Conservation (phyloP, 2,329 filamentous ascomycete species). For the Aspergillus clavatus region DNA sequence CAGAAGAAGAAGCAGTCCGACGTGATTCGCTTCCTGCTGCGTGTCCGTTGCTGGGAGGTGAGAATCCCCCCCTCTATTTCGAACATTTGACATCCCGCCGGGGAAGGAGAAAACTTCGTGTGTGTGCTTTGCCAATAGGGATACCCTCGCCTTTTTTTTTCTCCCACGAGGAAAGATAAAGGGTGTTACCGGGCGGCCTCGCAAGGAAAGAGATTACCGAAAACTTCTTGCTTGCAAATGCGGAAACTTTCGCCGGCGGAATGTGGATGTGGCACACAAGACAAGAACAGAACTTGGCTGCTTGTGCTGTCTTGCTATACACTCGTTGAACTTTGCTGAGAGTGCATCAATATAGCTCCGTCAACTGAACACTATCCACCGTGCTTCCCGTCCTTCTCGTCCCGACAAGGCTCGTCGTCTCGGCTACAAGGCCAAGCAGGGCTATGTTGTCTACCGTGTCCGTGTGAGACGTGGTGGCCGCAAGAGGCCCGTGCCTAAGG, state of each 20-base stretch:
- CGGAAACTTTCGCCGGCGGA: conserved; percentile 30
- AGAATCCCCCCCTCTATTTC: conserved; percentile 37
- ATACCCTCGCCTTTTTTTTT: conserved; percentile 15
- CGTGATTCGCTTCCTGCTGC: conserved; percentile 99
- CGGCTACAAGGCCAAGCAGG: conserved; percentile 99
- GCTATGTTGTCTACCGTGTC: conserved; percentile 99
- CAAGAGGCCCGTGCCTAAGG: conserved; percentile 94
- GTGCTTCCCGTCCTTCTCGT: conserved; percentile 93
- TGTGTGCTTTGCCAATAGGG: conserved; percentile 34
- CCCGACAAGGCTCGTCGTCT: conserved; percentile 99
- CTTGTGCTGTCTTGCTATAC: conserved; percentile 69
- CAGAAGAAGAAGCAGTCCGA: conserved; percentile 99
- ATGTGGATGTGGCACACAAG: conserved; percentile 44
- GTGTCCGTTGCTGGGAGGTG: conserved; percentile 99
- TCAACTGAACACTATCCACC: conserved; percentile 99
- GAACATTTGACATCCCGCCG: conserved; percentile 36
- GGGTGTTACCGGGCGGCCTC: too few species aligned
- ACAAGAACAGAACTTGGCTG: conserved; percentile 17
- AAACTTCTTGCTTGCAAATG: conserved; percentile 18
- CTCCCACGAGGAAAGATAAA: too few species aligned
- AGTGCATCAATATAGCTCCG: conserved; percentile 99
- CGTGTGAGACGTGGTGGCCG: conserved; percentile 97
- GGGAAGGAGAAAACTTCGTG: conserved; percentile 14
- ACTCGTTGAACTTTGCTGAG: conserved; percentile 99
- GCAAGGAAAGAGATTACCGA: too few species aligned